Base-by-base conservation (phyloP, 2,329 filamentous ascomycete genomes). In the Cercospora sojina region DNA sequence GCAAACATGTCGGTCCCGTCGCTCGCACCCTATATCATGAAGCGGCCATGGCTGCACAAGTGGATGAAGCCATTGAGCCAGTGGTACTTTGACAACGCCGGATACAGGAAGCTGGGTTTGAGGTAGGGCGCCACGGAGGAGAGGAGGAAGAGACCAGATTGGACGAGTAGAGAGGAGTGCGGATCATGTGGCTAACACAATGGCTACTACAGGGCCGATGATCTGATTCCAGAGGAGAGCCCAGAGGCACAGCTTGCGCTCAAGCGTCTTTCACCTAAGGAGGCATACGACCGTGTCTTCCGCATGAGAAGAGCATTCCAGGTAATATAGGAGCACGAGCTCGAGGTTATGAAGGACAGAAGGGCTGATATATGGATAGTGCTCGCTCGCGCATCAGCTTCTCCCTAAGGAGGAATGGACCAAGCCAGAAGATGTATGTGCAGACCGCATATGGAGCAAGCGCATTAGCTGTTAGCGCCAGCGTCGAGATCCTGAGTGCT, bases 211-310 rank as follows among this genome's bases (percentile, higher is more conserved):
- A 98, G 95, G 82, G 89, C 90, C 86, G 95, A 99, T 82, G 95
- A 99, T 80, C 83, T 99, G 79, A 91, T 97, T 79, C 88, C 91
- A 79, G 95, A 99, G 83, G 95, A 99, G 84, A 90, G 87, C 85
- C 91, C 95, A 76, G 83, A 85, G 66, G 92, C 97, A 76, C 90
- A 95, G 81, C 87, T 90, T 75, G 95, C 95, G 70, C 87, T 99
- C 77, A 91, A 91, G 87, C 92, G 95, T 80, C 91, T 99, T 70
- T 88, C 91, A 66, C 87, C 92, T 76, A 92, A 96, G 85, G 92
- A 95, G 80, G 87, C 90, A 76, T 98, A 98, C 84, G 95, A 99
- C 85, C 94, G 95, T 80, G 88, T 98, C 80, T 99, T 93, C 90
- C 93, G 95, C 78, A 88, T 99, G 82, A 92, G 95, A 84, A 90